These are phyloP conservation scores for Salmacisia buchloeana DNA, from an alignment of 1,284 basidiomycete genomes.

Conservation along the genomic window DNA sequence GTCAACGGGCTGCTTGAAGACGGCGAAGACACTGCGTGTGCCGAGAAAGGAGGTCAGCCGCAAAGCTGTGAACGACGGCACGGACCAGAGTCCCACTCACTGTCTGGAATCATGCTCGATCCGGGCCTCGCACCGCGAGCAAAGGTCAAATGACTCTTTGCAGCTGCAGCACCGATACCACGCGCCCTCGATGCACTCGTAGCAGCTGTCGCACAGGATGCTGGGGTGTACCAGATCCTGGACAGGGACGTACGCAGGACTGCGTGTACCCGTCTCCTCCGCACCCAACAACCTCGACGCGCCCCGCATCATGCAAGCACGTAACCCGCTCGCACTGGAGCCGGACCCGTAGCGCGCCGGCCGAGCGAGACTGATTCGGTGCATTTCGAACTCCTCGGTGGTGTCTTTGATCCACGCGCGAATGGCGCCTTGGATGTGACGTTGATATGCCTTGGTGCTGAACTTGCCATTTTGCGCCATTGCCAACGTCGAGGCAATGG, in stretches of 20 bases:
- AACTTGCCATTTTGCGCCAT: background rate
- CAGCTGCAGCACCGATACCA: constrained; percentile 22
- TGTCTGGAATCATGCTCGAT: constrained; percentile 17
- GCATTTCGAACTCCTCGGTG: constrained; percentile 10
- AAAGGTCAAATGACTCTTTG: constrained; percentile 16
- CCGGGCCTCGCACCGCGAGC: constrained; percentile 14
- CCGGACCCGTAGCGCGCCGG: too few relatives aligned
- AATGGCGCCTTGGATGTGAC: background rate
- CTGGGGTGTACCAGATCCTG: constrained; percentile 16
- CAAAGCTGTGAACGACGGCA: too few relatives aligned
- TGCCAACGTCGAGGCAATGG: background rate
- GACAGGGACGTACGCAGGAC: constrained; percentile 11
- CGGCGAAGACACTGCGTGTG: constrained; percentile 15
- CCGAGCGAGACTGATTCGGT: background rate
- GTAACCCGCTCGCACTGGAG: too few relatives aligned
- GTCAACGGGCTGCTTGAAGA: constrained; percentile 17
- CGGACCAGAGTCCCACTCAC: background rate
- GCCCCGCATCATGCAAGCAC: background rate
- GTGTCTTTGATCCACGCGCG: background rate
- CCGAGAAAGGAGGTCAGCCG: too few relatives aligned
- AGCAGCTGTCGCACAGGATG: constrained; percentile 21
- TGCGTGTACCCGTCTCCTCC: background rate
- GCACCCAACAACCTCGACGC: background rate
- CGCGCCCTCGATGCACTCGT: constrained; percentile 13
- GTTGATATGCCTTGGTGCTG: background rate